phyloP scores from a whole-genome alignment of 2,329 filamentous ascomycete genomes.

The Monascus ruber region DNA sequence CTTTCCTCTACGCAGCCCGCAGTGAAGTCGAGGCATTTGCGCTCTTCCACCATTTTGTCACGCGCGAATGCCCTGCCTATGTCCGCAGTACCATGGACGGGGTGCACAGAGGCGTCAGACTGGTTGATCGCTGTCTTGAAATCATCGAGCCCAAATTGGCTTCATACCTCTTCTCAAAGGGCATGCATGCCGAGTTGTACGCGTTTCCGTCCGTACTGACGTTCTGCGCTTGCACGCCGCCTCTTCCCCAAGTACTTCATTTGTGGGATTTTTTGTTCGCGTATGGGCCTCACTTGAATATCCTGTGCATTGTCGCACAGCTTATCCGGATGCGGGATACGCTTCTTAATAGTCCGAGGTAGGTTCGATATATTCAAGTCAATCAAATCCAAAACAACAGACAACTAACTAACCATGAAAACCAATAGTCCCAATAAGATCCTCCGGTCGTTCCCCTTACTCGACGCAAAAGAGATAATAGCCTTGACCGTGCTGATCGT shows the following conservation, averaged over 20 bases:
- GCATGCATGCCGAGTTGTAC: slow-evolving; percentile 86
- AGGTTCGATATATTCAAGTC: slow-evolving; percentile 9
- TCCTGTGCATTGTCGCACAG: slow-evolving; percentile 92
- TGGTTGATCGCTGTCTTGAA: slow-evolving; percentile 84
- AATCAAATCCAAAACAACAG: too few relatives aligned
- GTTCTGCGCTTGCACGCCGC: slow-evolving; percentile 89
- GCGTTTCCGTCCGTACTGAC: slow-evolving; percentile 93
- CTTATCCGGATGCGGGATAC: slow-evolving; percentile 77
- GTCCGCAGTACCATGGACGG: slow-evolving; percentile 95
- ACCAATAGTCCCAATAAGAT: slow-evolving; percentile 71
- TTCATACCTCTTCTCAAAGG: slow-evolving; percentile 71
- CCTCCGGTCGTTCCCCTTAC: slow-evolving; percentile 71
- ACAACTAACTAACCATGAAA: neutral
- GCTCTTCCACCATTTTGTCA: slow-evolving; percentile 79
- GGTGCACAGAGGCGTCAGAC: slow-evolving; percentile 78
- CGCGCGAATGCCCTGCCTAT: slow-evolving; percentile 80
- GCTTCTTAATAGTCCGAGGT: slow-evolving; percentile 77
- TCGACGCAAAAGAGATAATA: slow-evolving; percentile 76
- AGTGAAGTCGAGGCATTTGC: slow-evolving; percentile 93
- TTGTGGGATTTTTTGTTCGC: slow-evolving; percentile 97
- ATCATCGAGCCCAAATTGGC: slow-evolving; percentile 86
- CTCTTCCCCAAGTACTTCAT: slow-evolving; percentile 79
- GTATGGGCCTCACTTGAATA: slow-evolving; percentile 88
- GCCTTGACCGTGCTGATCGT: slow-evolving; percentile 75
- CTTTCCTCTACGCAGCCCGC: slow-evolving; percentile 86